A percentile compares a stretch with the other conserved stretches of the same genome.
Evolutionary conservation across 306 rosid genomes (phyloP).

Genomic region (Chamaecrista fasciculata): DNA sequence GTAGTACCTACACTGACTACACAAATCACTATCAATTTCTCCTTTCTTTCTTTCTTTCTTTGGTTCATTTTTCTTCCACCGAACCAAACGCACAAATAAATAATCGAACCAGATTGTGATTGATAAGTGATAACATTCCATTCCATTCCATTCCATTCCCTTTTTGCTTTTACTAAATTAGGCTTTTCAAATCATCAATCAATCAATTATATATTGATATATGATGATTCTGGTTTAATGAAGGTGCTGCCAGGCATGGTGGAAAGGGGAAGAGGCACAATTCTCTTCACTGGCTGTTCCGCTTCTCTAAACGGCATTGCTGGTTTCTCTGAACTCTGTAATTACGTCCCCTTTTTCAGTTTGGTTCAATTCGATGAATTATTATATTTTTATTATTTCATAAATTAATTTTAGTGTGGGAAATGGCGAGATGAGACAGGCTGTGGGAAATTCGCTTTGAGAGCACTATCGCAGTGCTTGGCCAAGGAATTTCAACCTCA

Average conservation of each 20-base stretch:
- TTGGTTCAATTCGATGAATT: background rate
- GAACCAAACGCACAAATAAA: background rate
- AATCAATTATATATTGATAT: background rate
- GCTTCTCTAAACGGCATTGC: slow-evolving; percentile 82
- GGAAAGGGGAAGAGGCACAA: slow-evolving; percentile 87
- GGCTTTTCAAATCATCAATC: background rate
- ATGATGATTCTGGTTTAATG: background rate
- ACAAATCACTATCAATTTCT: background rate
- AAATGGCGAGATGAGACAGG: slow-evolving; percentile 45
- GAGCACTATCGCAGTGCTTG: slow-evolving; percentile 83
- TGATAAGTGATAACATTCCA: too few species aligned
- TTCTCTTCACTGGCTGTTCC: slow-evolving; percentile 86
- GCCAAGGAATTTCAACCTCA: slow-evolving; percentile 84
- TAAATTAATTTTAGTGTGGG: background rate
- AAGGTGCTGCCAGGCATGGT: slow-evolving; percentile 93
- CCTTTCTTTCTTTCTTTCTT: background rate
- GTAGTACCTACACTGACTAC: slow-evolving; percentile 36
- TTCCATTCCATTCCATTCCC: background rate
- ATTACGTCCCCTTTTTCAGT: background rate
- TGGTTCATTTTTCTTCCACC: too few species aligned
- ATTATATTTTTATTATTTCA: background rate
- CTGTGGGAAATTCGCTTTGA: slow-evolving; percentile 92
- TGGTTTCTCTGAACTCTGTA: slow-evolving; percentile 76
- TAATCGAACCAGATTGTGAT: background rate
- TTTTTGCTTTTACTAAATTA: background rate